Base-by-base conservation (phyloP, 768 basidiomycete species). In the Suillus hirtellus region DNA sequence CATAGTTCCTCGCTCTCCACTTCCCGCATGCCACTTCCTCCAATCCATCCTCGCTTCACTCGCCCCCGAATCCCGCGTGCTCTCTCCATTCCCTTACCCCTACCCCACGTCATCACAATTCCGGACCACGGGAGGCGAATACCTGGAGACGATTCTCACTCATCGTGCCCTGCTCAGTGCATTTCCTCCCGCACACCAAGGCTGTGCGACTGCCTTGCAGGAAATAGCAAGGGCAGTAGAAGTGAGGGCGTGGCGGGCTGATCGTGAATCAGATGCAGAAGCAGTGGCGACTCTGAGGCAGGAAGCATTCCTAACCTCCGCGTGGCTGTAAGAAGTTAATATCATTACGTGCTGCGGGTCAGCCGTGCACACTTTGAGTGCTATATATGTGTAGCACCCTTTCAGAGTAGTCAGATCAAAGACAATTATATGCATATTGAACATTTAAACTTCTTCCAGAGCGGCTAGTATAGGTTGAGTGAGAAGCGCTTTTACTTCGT, bases 91-190 rank as follows among this genome's bases (percentile, higher is more conserved):
- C 6, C 74, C 74, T 1, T 76, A 75, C 56, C 74, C 74, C 0
- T 75, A 75, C 21, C 74, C 74, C 66, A 62, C 56, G 12, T 62
- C 71, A 62, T 73, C 66, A 55, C 68, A 63, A 9, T 76, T 79
- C 63, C 74, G 75, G 68, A 90, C 88, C 61, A 89, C 88, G 54
- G 81, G 83, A 76, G 90, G 89, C 68, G 89, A 84, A 63, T 93
- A 91, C 70, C 83, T 93, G 75, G 90, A 93, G 70, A 81, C 83
- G 59, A 87, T 93, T 69, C 89, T 91, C 75, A 85, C 86, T 0
- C 90, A 93, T 77, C 89, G 90, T 71, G 86, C 88, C 71, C 84
- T 89, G 43, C 79, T 88, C 65, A 78, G 75, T 65, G 83, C 87
- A 11, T 87, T 79, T 70, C 90, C 90, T 21, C 77, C 79, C 61